Percentiles rank a stretch among this genome's conserved stretches.
Conservation (phyloP, 1,139 yeast genomes). For the Petasospora rhodanensis region DNA sequence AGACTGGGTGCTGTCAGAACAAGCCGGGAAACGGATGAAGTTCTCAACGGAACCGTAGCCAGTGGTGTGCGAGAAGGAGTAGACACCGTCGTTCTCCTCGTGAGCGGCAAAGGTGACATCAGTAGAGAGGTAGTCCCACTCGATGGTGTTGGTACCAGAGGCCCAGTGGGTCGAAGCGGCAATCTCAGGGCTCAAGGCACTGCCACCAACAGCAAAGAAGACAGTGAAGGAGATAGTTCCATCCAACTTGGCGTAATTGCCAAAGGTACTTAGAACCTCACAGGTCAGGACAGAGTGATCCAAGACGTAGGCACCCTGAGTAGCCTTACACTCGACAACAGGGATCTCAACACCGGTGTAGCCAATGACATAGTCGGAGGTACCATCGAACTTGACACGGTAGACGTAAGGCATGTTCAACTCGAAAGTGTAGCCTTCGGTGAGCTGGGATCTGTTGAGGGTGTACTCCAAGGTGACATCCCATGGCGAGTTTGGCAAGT, state of each 20-base stretch:
- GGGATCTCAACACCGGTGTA: conserved; percentile 25
- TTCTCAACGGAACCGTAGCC: conserved; percentile 28
- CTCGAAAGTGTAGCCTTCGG: no score
- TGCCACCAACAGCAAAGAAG: conserved; percentile 31
- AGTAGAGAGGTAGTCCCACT: conserved; percentile 23
- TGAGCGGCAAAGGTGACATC: conserved; percentile 24
- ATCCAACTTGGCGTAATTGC: conserved; percentile 11
- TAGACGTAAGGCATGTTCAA: conserved; percentile 30
- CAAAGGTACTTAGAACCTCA: conserved; percentile 23
- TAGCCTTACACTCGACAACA: conserved; percentile 29
- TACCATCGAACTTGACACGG: conserved; percentile 27
- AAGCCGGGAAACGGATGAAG: conserved; percentile 29
- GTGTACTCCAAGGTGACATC: conserved; percentile 27
- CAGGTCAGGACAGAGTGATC: conserved; percentile 28
- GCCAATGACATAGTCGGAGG: conserved; percentile 17
- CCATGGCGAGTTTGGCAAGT: conserved; percentile 31
- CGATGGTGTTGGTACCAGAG: conserved; percentile 22
- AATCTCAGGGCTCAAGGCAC: conserved; percentile 26
- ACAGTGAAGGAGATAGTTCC: conserved; percentile 29
- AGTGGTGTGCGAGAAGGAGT: conserved; percentile 28
- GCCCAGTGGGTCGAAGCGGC: conserved; percentile 26
- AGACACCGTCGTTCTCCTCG: conserved; percentile 19
- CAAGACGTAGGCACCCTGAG: conserved; percentile 30
- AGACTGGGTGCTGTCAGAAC: no score
- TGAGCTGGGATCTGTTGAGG: conserved; percentile 6